Percentiles rank a stretch among this genome's conserved stretches.
phyloP scores from a whole-genome alignment of 106 monocot genomes.

The Posidonia australis region DNA sequence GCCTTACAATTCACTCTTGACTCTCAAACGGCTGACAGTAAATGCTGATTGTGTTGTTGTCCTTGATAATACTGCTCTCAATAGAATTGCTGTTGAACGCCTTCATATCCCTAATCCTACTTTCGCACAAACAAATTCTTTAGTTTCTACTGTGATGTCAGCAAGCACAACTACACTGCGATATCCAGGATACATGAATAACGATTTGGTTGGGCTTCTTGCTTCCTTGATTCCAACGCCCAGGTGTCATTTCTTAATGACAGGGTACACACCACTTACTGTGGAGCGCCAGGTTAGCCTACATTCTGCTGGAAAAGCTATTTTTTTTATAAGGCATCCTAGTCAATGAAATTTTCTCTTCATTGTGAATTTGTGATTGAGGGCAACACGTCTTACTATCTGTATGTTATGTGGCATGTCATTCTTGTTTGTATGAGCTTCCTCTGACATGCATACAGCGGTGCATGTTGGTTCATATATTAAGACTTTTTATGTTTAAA shows the following conservation, averaged over 20 bases:
- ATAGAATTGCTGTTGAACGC: constrained; percentile 96
- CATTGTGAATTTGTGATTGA: neutral
- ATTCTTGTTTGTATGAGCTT: neutral
- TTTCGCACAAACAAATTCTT: constrained; percentile 91
- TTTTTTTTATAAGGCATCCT: neutral
- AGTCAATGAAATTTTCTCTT: neutral
- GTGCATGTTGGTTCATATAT: too few relatives aligned
- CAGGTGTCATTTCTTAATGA: constrained; percentile 98
- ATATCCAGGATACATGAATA: constrained; percentile 99
- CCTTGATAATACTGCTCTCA: constrained; percentile 95
- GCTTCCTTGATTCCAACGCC: constrained; percentile 93
- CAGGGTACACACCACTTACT: constrained; percentile 95
- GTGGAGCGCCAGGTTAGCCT: constrained; percentile 87
- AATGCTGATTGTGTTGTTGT: constrained; percentile 99
- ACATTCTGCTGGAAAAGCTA: neutral
- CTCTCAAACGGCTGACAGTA: constrained; percentile 80
- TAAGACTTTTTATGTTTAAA: too few relatives aligned
- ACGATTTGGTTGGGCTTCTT: constrained; percentile 97
- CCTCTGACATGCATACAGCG: neutral
- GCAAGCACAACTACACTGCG: constrained; percentile 95
- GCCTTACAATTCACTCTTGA: constrained; percentile 94
- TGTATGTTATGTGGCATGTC: neutral
- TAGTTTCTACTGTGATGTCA: constrained; percentile 99
- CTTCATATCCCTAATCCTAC: constrained; percentile 90
- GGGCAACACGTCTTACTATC: neutral